Evolutionary conservation across 148 eudicot genomes (phyloP).

Genomic region (Pharnaceum exiguum): DNA sequence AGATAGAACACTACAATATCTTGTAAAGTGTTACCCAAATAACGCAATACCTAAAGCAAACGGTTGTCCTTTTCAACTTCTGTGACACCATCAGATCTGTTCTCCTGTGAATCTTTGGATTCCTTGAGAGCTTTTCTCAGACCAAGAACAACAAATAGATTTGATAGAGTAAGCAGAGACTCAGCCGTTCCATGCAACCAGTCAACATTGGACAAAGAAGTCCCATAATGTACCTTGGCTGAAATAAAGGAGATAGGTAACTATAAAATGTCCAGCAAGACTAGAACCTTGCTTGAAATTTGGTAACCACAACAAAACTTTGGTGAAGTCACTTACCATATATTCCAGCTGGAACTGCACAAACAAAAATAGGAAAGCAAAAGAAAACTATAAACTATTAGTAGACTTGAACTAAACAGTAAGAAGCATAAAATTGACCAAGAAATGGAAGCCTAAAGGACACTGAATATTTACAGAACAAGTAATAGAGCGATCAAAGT

Average conservation of each 20-base stretch:
- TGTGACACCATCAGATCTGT: slow-evolving; percentile 25
- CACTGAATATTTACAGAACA: too few relatives aligned
- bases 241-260: slow-evolving; percentile 9
- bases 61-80: slow-evolving; percentile 39
- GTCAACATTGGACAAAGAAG: slow-evolving; percentile 90
- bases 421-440: background rate
- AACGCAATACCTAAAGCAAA: slow-evolving; percentile 30
- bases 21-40: too few relatives aligned
- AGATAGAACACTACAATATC: too few relatives aligned
- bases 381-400: slow-evolving; percentile 14
- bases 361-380: slow-evolving; percentile 13
- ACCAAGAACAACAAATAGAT: slow-evolving; percentile 86
- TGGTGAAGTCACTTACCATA: slow-evolving; percentile 61
- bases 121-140: slow-evolving; percentile 62
- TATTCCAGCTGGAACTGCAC: slow-evolving; percentile 96
- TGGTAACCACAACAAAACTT: background rate
- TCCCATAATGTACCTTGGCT: slow-evolving; percentile 93
- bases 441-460: too few relatives aligned
- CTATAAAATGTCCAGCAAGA: slow-evolving; percentile 3
- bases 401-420: slow-evolving; percentile 5
- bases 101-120: slow-evolving; percentile 24
- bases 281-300: background rate
- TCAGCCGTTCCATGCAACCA: slow-evolving; percentile 96
- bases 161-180: slow-evolving; percentile 81
- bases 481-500: background rate